Evolutionary conservation across 371 early-diverging fungal species (phyloP), one percentile per base, ranked within the genome.

Genomic region (Rhizopus sp.): DNA sequence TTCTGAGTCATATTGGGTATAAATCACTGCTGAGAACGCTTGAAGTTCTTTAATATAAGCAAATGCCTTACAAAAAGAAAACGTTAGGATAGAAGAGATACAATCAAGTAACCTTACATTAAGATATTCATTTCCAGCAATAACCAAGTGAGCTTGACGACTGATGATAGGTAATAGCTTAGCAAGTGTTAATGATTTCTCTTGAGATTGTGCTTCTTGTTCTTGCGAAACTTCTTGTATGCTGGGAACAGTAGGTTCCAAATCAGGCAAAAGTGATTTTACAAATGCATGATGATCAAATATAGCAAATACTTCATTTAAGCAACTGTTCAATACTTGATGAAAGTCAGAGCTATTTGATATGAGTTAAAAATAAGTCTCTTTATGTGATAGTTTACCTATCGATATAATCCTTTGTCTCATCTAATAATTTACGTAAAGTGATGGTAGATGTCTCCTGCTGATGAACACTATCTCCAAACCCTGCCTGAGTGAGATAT

Each of bases 111-210:
- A 23, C 23, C 72, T 66, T 76, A 77, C 88, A 64, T 93, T 92
- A 7, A 94, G 70, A 59, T 88, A 96, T 59, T 85, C 80, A 71
- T 94, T 93, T 23, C 94, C 92, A 68, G 92, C 87, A 52, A 95
- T 78, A 33, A 93, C 83, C 57, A 83, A 61, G 62, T 93, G 91
- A 9, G 87, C 89, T 67, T 90, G 87, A 51, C 88, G 81, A 16
- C 89, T 82, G 48, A 94, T 81, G 49, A 80, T 58, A 16, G 95
- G 94, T 59, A 96, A 64, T 35, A 93, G 67, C 53, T 85, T 86
- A 3, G 89, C 93, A 13, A 96, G 63, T 1, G 89, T 83, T 7
- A 92, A 67, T 37, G 75, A 78, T 35, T 77, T 77, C n/a, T 63
- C 73, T 51, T 62, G 29, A 2, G 46, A 51, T 7, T 34, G 33